phyloP scores from a whole-genome alignment of 768 basidiomycete species.

The Suillus plorans region DNA sequence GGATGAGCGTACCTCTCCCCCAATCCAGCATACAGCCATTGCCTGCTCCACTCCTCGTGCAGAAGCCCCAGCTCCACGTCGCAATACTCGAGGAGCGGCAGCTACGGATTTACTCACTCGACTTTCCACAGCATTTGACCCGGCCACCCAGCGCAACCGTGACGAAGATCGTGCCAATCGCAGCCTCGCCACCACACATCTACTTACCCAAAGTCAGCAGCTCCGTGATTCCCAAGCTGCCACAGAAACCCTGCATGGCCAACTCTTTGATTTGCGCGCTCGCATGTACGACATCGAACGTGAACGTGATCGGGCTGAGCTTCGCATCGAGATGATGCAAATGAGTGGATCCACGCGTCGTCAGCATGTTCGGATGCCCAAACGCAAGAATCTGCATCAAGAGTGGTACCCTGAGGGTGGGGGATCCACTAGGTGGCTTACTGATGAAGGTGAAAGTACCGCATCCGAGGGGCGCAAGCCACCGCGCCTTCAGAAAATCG shows the following conservation, averaged over 20 bases:
- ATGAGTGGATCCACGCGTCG: background rate
- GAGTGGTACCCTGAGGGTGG: too few species aligned
- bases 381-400: too few species aligned
- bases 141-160: slow-evolving; percentile 15
- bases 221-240: slow-evolving; percentile 23
- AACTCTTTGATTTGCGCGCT: slow-evolving; percentile 14
- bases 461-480: background rate
- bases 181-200: slow-evolving; percentile 25
- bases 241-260: slow-evolving; percentile 7
- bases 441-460: background rate
- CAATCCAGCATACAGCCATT: slow-evolving; percentile 7
- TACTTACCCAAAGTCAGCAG: slow-evolving; percentile 24
- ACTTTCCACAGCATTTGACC: slow-evolving; percentile 27
- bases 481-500: background rate
- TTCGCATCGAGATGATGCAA: slow-evolving; percentile 15
- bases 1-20: background rate
- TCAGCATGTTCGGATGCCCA: background rate
- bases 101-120: slow-evolving; percentile 20
- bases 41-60: background rate
- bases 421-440: background rate
- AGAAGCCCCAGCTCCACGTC: slow-evolving; percentile 9
- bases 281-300: slow-evolving; percentile 13
- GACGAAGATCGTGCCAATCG: slow-evolving; percentile 24
- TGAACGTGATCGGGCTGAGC: slow-evolving; percentile 17
- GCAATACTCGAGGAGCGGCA: slow-evolving; percentile 7